Conservation (phyloP, 257 asterid species). For the Solanum gracilifrons region DNA sequence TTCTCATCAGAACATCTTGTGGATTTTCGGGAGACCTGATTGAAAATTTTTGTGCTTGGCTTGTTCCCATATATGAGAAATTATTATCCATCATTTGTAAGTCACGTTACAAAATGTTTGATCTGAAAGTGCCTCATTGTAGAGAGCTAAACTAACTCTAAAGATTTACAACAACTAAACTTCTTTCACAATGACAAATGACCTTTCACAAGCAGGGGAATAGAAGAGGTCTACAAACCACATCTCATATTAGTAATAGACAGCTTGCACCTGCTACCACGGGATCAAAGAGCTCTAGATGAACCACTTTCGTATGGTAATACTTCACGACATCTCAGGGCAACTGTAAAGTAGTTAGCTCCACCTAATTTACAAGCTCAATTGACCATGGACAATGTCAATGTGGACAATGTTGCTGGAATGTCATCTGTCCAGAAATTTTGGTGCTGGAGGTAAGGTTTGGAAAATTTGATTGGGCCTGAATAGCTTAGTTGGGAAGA, state of each 20-base stretch:
- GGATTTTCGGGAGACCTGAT: slow-evolving; percentile 63
- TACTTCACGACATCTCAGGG: slow-evolving; percentile 53
- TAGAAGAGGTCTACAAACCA: slow-evolving; percentile 40
- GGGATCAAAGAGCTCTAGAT: slow-evolving; percentile 43
- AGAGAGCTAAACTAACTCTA: slow-evolving; percentile 7
- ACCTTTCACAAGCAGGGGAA: slow-evolving; percentile 48
- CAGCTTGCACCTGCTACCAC: slow-evolving; percentile 31
- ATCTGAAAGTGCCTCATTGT: background rate
- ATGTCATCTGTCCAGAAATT: slow-evolving; percentile 46
- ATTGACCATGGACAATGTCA: slow-evolving; percentile 29
- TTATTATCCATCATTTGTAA: slow-evolving; percentile 77
- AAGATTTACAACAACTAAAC: slow-evolving; percentile 33
- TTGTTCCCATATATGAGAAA: slow-evolving; percentile 79
- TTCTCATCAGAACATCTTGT: slow-evolving; percentile 5
- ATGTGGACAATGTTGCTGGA: slow-evolving; percentile 27
- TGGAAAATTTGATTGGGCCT: slow-evolving; percentile 49
- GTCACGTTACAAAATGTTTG: background rate
- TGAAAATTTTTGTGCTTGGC: slow-evolving; percentile 67
- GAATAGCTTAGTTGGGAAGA: slow-evolving; percentile 36
- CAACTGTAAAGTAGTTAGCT: slow-evolving; percentile 74
- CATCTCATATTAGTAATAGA: slow-evolving; percentile 35
- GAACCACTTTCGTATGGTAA: slow-evolving; percentile 29
- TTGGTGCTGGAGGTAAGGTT: slow-evolving; percentile 47
- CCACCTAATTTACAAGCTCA: slow-evolving; percentile 59
- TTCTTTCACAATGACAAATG: slow-evolving; percentile 65